Percentiles rank a stretch among this genome's conserved stretches.
Evolutionary conservation across 2,329 filamentous ascomycete genomes (phyloP).

Genomic region (Ophiocordyceps camponoti-leonardi): DNA sequence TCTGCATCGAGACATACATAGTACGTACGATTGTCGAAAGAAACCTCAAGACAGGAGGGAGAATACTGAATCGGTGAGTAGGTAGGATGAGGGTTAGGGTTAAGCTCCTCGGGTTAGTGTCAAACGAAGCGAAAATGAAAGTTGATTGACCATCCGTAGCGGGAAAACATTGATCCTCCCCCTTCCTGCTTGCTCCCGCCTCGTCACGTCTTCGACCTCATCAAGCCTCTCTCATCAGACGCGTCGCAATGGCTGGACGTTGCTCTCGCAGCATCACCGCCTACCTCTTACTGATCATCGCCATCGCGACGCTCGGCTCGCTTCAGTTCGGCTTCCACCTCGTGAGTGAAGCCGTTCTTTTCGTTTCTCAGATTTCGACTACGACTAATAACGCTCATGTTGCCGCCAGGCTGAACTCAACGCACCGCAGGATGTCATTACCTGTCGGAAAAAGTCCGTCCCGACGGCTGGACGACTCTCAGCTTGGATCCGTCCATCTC

Average conservation of each 20-base stretch:
- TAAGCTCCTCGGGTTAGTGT: too few species aligned
- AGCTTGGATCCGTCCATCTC: constrained; percentile 9
- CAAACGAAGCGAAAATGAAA: too few species aligned
- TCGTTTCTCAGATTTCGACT: too few species aligned
- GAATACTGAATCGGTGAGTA: too few species aligned
- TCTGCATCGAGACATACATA: too few species aligned
- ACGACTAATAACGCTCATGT: too few species aligned
- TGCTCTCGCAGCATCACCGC: constrained; percentile 39
- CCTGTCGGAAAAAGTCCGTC: constrained; percentile 46
- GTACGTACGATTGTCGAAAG: too few species aligned
- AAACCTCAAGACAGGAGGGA: too few species aligned
- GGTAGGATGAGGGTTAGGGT: too few species aligned
- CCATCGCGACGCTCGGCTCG: constrained; percentile 66
- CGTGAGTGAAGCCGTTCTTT: constrained; percentile 28
- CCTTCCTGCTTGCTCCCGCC: background rate
- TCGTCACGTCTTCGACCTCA: background rate
- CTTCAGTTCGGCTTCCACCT: constrained; percentile 91
- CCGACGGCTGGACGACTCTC: constrained; percentile 9
- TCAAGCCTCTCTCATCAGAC: background rate
- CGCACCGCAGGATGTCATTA: constrained; percentile 84
- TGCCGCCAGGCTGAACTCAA: constrained; percentile 66
- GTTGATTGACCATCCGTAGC: too few species aligned
- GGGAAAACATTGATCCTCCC: background rate
- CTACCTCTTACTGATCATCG: constrained; percentile 62
- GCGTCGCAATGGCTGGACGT: constrained; percentile 13